These are phyloP conservation scores for Leccinum solheimii DNA, from an alignment of 1,284 basidiomycete species.

Conservation along the genomic window DNA sequence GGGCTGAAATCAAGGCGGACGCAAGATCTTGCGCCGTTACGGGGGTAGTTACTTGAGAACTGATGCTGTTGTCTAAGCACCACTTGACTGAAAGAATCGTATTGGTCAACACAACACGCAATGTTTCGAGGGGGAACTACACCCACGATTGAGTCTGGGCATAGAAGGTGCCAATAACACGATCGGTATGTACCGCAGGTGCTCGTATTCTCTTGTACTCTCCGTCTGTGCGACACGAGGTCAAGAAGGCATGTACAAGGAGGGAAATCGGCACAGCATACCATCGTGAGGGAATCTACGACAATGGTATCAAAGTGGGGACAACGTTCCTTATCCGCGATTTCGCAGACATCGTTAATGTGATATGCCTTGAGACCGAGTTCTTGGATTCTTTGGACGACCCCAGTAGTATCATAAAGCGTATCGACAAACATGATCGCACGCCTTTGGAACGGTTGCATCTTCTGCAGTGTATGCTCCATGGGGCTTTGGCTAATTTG, in stretches of 20 bases:
- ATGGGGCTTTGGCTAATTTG: conserved; percentile 77
- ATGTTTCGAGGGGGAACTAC: conserved; percentile 5
- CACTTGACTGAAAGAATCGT: conserved; percentile 65
- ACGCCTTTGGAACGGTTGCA: conserved; percentile 76
- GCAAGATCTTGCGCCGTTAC: conserved; percentile 87
- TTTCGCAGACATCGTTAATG: conserved; percentile 76
- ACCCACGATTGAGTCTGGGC: conserved; percentile 73
- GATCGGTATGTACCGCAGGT: conserved; percentile 95
- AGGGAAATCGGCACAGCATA: conserved; percentile 45
- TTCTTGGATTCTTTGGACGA: conserved; percentile 77
- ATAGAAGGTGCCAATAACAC: conserved; percentile 87
- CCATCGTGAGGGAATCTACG: conserved; percentile 84
- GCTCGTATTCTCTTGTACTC: conserved; percentile 88
- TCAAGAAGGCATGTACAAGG: conserved; percentile 12
- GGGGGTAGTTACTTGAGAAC: conserved; percentile 89
- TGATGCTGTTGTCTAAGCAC: conserved; percentile 90
- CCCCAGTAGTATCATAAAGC: conserved; percentile 72
- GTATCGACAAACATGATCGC: conserved; percentile 92
- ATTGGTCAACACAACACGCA: conserved; percentile 8
- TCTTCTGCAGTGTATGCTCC: conserved; percentile 72
- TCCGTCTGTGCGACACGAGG: conserved; percentile 61
- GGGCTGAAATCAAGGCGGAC: conserved; percentile 89
- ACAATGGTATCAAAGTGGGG: conserved; percentile 96
- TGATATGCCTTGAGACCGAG: conserved; percentile 84
- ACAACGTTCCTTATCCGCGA: conserved; percentile 78